Evolutionary conservation across 164 flowering plant species (phyloP), one percentile per base, ranked within the genome.

Genomic region (Houttuynia cordata): DNA sequence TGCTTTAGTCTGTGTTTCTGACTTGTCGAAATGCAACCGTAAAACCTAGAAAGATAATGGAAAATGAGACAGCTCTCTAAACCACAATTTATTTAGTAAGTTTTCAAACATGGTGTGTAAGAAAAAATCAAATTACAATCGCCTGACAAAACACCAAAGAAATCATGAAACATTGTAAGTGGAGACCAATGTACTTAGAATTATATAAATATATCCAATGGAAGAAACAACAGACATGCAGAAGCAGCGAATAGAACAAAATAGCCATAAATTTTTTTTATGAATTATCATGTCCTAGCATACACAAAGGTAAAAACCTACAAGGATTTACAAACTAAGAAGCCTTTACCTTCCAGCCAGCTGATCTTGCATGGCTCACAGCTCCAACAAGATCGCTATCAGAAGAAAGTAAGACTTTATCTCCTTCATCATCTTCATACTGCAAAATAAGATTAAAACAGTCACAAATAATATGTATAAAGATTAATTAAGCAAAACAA

Each of bases 401-500:
- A 45, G 79, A 76, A 53, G 92, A 55, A 66, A 93, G 88, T 49
- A 93, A 63, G 55, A 93, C 84, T 74, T 70, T 90, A 66, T 93
- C 99, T 25, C 94, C 91, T 74, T 93, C 99, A 69, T 93, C 99
- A 66, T 93, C 99, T 75, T 89, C 96, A 71, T 93, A 93, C 99
- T 92, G 41, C 49, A 67, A 59, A 51, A 65, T 53, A 25, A 63
- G 67, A 61, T 54, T 7, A 54, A 45, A 45, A 45, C 4, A 54
- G 8, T 23, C 1, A 21, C 4, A 53, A 53, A 53, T 7, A 53
- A 21, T 7, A 53, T 0, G 9, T 8, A 53, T 7, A 8, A 53
- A 20, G 10, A 20, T n/a, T 3, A 53, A 22, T 10, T 24, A 20
- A 53, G 23, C 56, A 45, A 21, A 24, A 54, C 9, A 30, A 54